Conservation (phyloP, 1,284 basidiomycete species). For the Lignosus rhinocerotis region DNA sequence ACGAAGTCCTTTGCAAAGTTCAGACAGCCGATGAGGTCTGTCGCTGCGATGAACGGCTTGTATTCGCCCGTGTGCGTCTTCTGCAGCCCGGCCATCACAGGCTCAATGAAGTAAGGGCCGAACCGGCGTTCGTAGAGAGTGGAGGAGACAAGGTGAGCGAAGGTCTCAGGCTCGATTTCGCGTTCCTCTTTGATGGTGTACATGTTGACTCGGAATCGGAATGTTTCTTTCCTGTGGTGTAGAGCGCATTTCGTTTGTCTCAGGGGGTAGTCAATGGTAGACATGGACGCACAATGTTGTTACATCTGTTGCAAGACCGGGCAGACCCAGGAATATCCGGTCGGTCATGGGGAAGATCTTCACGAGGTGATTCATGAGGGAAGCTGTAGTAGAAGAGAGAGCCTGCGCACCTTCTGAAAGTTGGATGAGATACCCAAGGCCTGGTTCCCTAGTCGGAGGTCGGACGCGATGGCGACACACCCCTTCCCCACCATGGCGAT, state of each 20-base stretch:
- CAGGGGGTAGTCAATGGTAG: neutral
- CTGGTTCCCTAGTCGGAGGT: slow-evolving; percentile 91
- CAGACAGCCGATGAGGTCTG: slow-evolving; percentile 95
- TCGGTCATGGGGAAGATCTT: slow-evolving; percentile 96
- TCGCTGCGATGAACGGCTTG: slow-evolving; percentile 95
- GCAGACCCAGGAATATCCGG: slow-evolving; percentile 89
- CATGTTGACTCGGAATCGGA: slow-evolving; percentile 97
- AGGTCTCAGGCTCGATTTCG: slow-evolving; percentile 95
- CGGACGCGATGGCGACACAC: slow-evolving; percentile 98
- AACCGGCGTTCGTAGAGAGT: slow-evolving; percentile 98
- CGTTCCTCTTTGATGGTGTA: slow-evolving; percentile 99
- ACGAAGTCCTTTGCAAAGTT: slow-evolving; percentile 98
- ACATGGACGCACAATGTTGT: slow-evolving; percentile 73
- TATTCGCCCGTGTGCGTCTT: slow-evolving; percentile 72
- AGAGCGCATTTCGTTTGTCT: neutral
- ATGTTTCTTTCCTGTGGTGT: slow-evolving; percentile 71
- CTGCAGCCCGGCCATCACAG: slow-evolving; percentile 91
- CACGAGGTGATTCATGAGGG: neutral
- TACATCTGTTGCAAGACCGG: slow-evolving; percentile 94
- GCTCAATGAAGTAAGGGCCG: slow-evolving; percentile 96
- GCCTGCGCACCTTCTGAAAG: slow-evolving; percentile 82
- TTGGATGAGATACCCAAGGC: slow-evolving; percentile 87
- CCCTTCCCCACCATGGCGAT: slow-evolving; percentile 99
- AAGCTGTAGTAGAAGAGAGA: neutral
- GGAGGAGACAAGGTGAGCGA: slow-evolving; percentile 93